phyloP scores from a whole-genome alignment of 164 flowering plant species.

The Buxus sempervirens region DNA sequence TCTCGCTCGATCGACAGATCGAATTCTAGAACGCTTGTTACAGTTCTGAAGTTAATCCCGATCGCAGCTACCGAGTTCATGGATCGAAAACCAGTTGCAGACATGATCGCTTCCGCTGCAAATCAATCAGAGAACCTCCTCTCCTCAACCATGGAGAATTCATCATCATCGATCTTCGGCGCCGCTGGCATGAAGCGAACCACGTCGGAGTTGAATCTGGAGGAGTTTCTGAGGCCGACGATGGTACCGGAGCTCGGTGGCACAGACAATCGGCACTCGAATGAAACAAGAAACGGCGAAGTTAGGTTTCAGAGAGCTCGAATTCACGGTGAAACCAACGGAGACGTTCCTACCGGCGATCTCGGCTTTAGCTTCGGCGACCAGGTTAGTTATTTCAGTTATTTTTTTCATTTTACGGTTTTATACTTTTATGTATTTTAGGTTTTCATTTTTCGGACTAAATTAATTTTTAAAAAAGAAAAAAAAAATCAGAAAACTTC shows the following conservation, averaged over 20 bases:
- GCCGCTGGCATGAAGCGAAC: slow-evolving; percentile 26
- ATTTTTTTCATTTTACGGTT: not conserved
- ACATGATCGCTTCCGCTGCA: not conserved
- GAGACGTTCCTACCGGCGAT: slow-evolving; percentile 22
- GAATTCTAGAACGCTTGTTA: slow-evolving; percentile 4
- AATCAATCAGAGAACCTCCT: not conserved
- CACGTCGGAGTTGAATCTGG: slow-evolving; percentile 26
- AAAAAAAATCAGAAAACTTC: no score
- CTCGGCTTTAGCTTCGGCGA: slow-evolving; percentile 13
- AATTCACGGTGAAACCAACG: not conserved
- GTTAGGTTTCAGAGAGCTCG: slow-evolving; percentile 12
- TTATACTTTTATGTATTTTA: no score
- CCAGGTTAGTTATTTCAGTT: slow-evolving; percentile 21
- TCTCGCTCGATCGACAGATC: not conserved
- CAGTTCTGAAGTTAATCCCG: slow-evolving; percentile 6
- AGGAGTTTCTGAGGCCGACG: slow-evolving; percentile 16
- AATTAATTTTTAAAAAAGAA: no score
- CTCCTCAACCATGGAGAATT: not conserved
- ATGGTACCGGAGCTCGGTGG: not conserved
- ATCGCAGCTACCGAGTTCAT: not conserved
- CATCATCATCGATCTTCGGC: not conserved
- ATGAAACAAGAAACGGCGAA: not conserved
- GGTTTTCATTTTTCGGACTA: no score
- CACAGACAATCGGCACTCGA: not conserved
- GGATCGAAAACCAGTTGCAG: slow-evolving; percentile 9